Percentiles rank a stretch among this genome's conserved stretches.
Conservation (phyloP, 768 basidiomycete genomes). For the Russula sp. region DNA sequence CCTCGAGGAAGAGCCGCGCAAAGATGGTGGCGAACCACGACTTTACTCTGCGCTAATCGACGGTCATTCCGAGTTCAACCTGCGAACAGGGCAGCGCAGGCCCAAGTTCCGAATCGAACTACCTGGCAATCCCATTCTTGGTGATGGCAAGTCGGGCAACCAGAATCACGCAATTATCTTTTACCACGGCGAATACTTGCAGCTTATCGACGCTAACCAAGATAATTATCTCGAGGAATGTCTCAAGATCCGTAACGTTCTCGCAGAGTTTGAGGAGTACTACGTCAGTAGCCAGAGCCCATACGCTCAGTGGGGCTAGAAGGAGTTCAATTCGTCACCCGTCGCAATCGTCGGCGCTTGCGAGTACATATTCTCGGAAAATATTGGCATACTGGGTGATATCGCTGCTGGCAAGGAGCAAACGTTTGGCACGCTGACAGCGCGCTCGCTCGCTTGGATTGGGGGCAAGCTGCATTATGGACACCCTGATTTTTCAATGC, state of each 20-base stretch:
- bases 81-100: conserved; percentile 77
- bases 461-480: no score
- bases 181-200: no score
- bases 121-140: conserved; percentile 97
- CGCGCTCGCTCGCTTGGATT: no score
- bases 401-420: conserved; percentile 98
- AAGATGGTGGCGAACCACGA: conserved; percentile 91
- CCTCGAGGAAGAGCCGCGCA: conserved; percentile 91
- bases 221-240: conserved; percentile 99
- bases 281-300: conserved; percentile 79
- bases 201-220: no score
- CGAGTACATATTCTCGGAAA: conserved; percentile 99
- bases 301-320: conserved; percentile 83
- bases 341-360: conserved; percentile 97
- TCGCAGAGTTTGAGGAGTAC: conserved; percentile 96
- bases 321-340: conserved; percentile 84
- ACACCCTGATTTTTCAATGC: conserved; percentile 99
- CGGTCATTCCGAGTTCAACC: conserved; percentile 92
- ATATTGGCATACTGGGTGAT: conserved; percentile 98
- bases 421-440: no score
- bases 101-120: conserved; percentile 99
- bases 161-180: no score
- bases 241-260: conserved; percentile 97
- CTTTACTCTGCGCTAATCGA: conserved; percentile 97
- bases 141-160: conserved; percentile 99